Conservation (phyloP, 2,329 filamentous ascomycete species). For the Diplodia corticola region DNA sequence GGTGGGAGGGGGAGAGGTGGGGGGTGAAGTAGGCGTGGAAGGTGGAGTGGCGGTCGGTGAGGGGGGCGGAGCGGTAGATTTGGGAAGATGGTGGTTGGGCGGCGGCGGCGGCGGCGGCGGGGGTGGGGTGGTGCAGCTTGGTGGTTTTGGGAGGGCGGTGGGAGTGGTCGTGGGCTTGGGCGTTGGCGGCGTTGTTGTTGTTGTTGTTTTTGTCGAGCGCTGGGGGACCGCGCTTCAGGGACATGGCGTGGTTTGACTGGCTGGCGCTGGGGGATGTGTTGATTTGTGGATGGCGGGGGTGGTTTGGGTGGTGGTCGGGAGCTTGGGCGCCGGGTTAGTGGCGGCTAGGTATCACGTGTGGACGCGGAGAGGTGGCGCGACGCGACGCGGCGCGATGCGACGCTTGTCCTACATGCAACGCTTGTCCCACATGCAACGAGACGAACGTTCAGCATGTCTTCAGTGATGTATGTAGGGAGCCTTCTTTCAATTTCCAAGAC, state of each 20-base stretch:
- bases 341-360: background rate
- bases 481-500: no score
- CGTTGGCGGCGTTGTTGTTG: no score
- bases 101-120: background rate
- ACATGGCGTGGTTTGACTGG: conserved; percentile 28
- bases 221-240: conserved; percentile 35
- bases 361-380: background rate
- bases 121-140: background rate
- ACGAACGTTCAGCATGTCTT: no score
- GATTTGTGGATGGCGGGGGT: background rate
- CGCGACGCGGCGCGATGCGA: no score
- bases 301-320: background rate
- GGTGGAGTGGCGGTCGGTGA: conserved; percentile 53
- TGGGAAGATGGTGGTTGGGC: conserved; percentile 13
- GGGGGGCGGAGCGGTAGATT: conserved; percentile 47
- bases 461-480: no score
- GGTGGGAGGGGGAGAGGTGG: conserved; percentile 49
- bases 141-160: background rate
- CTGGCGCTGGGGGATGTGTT: background rate
- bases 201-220: background rate
- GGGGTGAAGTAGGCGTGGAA: conserved; percentile 55
- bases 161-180: conserved; percentile 21
- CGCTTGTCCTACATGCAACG: no score
- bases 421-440: no score
- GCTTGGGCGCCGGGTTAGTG: background rate